A percentile compares a stretch with the other conserved stretches of the same genome.
Evolutionary conservation across 129 eudicot genomes (phyloP).

Genomic region (Ambrosia trifida): DNA sequence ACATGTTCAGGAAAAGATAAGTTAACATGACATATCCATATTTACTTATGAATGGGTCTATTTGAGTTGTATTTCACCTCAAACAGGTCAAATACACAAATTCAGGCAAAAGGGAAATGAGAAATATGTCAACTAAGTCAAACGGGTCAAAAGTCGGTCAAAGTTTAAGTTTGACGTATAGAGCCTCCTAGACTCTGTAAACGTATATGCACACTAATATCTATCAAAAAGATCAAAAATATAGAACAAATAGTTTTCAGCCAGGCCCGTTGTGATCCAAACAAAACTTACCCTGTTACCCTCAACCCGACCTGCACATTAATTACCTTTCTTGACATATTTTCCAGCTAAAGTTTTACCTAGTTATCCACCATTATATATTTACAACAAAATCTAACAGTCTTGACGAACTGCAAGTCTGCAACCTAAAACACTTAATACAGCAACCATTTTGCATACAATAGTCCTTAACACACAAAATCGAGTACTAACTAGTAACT

Average conservation of each 20-base stretch:
- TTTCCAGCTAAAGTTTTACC: constrained; percentile 4
- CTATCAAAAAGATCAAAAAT: background rate
- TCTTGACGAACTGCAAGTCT: background rate
- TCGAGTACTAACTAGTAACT: background rate
- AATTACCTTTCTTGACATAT: background rate
- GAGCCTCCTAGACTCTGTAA: background rate
- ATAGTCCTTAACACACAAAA: background rate
- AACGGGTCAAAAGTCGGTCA: background rate
- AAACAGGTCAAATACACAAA: background rate
- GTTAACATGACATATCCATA: background rate
- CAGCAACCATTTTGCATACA: background rate
- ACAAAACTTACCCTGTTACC: background rate
- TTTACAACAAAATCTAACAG: constrained; percentile 3
- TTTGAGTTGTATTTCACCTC: constrained; percentile 6
- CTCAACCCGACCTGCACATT: background rate
- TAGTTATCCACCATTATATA: background rate
- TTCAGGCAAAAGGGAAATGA: background rate
- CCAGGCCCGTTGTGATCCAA: background rate
- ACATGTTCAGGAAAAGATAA: background rate
- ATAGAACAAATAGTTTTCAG: background rate
- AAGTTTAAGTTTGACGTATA: background rate
- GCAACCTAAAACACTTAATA: constrained; percentile 3
- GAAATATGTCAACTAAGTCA: background rate
- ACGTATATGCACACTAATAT: background rate
- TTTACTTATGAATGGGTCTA: background rate